Base-by-base conservation (phyloP, 2,329 filamentous ascomycete species). In the Hymenoscyphus scutula region DNA sequence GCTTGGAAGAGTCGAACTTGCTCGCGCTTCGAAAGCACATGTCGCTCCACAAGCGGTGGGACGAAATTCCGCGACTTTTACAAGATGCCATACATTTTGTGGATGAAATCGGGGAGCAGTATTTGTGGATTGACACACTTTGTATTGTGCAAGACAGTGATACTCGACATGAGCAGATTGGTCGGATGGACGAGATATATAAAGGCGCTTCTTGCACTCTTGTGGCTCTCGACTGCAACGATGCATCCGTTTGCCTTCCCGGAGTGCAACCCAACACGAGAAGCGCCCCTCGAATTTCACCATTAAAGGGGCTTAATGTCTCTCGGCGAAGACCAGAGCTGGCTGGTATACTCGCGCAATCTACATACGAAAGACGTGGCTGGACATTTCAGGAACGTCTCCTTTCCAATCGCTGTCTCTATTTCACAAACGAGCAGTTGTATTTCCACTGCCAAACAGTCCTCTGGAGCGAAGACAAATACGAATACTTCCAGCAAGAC, bases 361-460 rank as follows among this genome's bases (percentile, higher is more conserved):
- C 57, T 2, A 53, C 15, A 23, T 59, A 59, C 27, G 57, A 53
- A 27, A 30, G 2, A 5, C n/a, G 57, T 8, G 57, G 15, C 5
- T 59, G 57, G 57, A 59, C 57, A 27, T 59, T 59, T 17, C 57
- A 59, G 25, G 57, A 59, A 53, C 30, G 57, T 34, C 19, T 59
- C 5, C 30, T 53, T 25, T 53, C 41, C 3, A 53, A 10, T 1
- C 57, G 57, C 5, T 53, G 57, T 53, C 57, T 59, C 27, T 59
- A 53, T 53, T 59, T 59, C 32, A 53, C 57, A 23, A 32, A 53
- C 11, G 41, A 59, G 13, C 45, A 59, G 34, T 27, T 59, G 3
- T 59, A 34, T 34, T 59, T 59, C 25, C 38, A 53, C 34, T 59
- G 57, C n/a, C 41, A 8, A n/a, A 32, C 45, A 5, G 8, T 8